These are phyloP conservation scores for Yamadazyma sp. DNA, from an alignment of 1,139 yeast genomes.

Conservation along the genomic window DNA sequence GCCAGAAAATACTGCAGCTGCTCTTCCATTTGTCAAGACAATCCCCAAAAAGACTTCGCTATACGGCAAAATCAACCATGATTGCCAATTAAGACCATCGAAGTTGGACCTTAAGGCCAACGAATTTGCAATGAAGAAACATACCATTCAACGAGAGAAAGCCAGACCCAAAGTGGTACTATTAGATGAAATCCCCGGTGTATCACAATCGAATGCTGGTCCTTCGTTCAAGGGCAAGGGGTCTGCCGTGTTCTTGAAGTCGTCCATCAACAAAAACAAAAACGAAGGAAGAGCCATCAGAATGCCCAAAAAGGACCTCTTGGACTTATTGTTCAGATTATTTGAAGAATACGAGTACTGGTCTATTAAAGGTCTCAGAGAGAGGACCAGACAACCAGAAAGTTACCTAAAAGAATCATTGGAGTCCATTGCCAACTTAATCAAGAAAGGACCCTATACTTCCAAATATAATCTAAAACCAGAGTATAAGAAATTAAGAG, in stretches of 20 bases:
- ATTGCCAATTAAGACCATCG: constrained; percentile 84
- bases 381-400: constrained; percentile 95
- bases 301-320: constrained; percentile 88
- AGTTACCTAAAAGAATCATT: constrained; percentile 86
- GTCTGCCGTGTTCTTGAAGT: constrained; percentile 59
- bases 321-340: constrained; percentile 82
- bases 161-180: constrained; percentile 74
- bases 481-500: constrained; percentile 81
- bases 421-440: constrained; percentile 85
- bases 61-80: constrained; percentile 88
- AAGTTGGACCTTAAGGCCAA: constrained; percentile 68
- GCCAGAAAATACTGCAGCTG: constrained; percentile 32
- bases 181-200: constrained; percentile 83
- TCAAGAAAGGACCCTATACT: constrained; percentile 95
- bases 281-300: constrained; percentile 88
- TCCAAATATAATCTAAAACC: constrained; percentile 86
- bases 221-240: constrained; percentile 73
- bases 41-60: constrained; percentile 84
- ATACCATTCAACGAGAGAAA: constrained; percentile 43
- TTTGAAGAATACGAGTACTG: constrained; percentile 96
- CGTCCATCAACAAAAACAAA: constrained; percentile 32
- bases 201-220: constrained; percentile 80
- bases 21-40: constrained; percentile 72
- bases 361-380: constrained; percentile 92
- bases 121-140: constrained; percentile 47